Evolutionary conservation across 768 basidiomycete genomes (phyloP), one percentile per base, ranked within the genome.

Genomic region (Hericium erinaceus): DNA sequence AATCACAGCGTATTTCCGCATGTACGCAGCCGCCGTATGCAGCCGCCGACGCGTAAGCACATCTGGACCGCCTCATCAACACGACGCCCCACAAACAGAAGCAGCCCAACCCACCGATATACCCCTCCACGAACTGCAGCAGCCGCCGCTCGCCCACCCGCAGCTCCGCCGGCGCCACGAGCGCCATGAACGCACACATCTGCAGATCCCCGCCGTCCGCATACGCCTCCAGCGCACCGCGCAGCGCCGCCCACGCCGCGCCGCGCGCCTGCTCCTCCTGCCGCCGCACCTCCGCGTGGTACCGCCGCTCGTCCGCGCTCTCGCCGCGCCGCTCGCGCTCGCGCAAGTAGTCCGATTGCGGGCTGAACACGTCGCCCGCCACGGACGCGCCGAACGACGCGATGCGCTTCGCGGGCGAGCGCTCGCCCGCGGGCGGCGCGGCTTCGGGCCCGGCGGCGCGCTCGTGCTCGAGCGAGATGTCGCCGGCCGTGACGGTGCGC

Each of bases 131-230:
- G 58, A 91, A 85, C 24, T 77, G 75, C 18, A 73, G 64, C 24
- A 72, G 71, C 48, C 84, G 73, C 49, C 64, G 66, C 20, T 68
- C 66, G 0, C 73, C 67, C n/a, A 89, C 67, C 39, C 65, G 61
- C 46, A 93, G 71, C 64, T 90, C 86, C 48, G 74, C 64, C 0
- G 77, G 73, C 7, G 83, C 87, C 18, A 92, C 71, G 1, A 88
- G 64, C 3, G 80, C 75, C 15, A 92, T 66, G 76, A 88, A 80
- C 1, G 87, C 82, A 68, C 89, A 91, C 76, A 83, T 87, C 64
- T 91, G 90, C 1, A 90, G 73, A 64, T 92, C 85, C 13, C 90
- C 90, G 4, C 46, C 48, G 85, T 91, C 54, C 4, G 54, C 56
- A 11, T 57, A 58, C 13, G 56, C 60, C 46, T 61, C 62, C 26